Conservation (phyloP, 2,329 filamentous ascomycete species). For the Pseudogymnoascus sp. region DNA sequence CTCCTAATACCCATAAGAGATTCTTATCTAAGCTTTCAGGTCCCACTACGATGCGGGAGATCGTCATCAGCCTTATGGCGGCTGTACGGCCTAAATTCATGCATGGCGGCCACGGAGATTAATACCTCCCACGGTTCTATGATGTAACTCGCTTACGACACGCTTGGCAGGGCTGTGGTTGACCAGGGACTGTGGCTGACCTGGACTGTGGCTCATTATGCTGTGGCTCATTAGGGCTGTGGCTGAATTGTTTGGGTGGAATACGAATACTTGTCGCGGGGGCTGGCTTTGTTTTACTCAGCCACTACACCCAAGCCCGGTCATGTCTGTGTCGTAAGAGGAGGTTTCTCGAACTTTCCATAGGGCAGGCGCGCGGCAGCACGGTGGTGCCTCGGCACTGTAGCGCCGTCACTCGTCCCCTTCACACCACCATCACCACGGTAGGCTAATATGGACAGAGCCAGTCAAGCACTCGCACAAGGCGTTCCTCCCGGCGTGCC, state of each 20-base stretch:
- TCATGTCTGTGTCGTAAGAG: neutral
- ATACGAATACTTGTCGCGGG: too few species aligned
- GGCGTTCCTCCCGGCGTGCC: constrained; percentile 19
- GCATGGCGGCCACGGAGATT: neutral
- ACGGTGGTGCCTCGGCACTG: too few species aligned
- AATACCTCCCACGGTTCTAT: neutral
- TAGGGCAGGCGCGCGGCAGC: too few species aligned
- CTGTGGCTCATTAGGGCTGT: too few species aligned
- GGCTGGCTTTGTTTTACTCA: neutral
- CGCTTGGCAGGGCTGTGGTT: neutral
- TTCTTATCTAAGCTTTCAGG: constrained; percentile 18
- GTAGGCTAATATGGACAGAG: constrained; percentile 11
- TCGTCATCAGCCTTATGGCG: constrained; percentile 6
- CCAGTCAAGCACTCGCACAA: constrained; percentile 20
- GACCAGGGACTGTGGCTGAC: neutral
- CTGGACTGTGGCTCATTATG: neutral
- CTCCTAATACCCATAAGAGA: constrained; percentile 18
- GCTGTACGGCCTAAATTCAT: constrained; percentile 9
- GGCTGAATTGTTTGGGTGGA: too few species aligned
- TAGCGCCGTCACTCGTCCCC: too few species aligned
- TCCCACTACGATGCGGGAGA: constrained; percentile 1
- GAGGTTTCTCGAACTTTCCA: too few species aligned
- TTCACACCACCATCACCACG: neutral
- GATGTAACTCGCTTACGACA: neutral
- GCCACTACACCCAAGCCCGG: neutral